These are phyloP conservation scores for Cryphonectria japonica DNA, from an alignment of 2,329 filamentous ascomycete species.

Conservation along the genomic window DNA sequence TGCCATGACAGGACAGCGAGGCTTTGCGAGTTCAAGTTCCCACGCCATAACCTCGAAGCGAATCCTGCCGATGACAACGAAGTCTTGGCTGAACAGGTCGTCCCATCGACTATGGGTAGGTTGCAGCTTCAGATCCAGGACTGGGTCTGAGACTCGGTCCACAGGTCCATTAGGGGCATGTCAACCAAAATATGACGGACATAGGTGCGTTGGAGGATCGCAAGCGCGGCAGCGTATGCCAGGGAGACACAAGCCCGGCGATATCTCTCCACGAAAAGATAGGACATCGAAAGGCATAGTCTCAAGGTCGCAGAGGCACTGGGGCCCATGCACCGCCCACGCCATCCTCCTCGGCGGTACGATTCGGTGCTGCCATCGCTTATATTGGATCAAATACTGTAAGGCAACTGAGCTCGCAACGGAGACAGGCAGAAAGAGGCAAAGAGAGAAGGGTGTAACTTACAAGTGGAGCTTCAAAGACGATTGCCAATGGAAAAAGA, in stretches of 20 bases:
- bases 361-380: neutral
- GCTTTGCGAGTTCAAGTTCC: neutral
- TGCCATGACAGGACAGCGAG: neutral
- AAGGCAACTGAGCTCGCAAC: neutral
- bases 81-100: neutral
- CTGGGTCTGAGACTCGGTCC: neutral
- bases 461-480: too few species aligned
- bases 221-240: neutral
- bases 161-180: neutral
- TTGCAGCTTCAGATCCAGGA: neutral
- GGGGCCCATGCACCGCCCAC: too few species aligned
- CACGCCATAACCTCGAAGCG: constrained; percentile 4
- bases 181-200: constrained; percentile 1
- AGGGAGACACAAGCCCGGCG: neutral
- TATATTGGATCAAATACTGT: neutral
- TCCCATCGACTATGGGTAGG: neutral
- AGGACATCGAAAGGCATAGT: neutral
- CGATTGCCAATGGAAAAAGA: too few species aligned
- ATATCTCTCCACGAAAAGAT: neutral
- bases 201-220: neutral
- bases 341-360: too few species aligned
- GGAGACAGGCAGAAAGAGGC: neutral
- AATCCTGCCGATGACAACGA: neutral
- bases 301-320: neutral
- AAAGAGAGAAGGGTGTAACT: too few species aligned